Evolutionary conservation across 2,329 filamentous ascomycete genomes (phyloP).

Genomic region (Basipetospora chlamydospora): DNA sequence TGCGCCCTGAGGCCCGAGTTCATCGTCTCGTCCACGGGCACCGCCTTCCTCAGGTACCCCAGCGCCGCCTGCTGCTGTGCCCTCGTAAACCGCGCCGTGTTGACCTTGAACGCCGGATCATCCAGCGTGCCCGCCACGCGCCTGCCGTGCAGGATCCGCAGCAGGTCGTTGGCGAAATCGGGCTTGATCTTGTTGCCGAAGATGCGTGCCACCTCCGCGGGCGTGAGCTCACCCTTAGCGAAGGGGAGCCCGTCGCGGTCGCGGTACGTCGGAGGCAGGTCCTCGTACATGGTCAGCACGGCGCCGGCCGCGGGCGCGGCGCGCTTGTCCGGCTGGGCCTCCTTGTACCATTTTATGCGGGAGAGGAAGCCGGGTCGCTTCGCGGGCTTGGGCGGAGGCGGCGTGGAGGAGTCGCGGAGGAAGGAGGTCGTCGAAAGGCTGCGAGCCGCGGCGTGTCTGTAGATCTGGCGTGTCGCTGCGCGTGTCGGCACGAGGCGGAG

Average conservation of each 20-base stretch:
- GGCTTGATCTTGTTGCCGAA: slow-evolving; percentile 34
- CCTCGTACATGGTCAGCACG: slow-evolving; percentile 37
- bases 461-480: slow-evolving; percentile 1
- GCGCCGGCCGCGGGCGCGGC: slow-evolving; percentile 11
- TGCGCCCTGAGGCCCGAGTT: slow-evolving; percentile 48
- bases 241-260: slow-evolving; percentile 42
- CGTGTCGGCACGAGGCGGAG: neutral
- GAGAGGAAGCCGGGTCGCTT: slow-evolving; percentile 1
- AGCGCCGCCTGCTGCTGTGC: slow-evolving; percentile 32
- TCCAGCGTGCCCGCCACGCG: slow-evolving; percentile 49
- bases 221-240: slow-evolving; percentile 30
- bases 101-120: slow-evolving; percentile 35
- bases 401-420: neutral
- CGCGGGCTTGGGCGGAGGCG: slow-evolving; percentile 4
- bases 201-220: slow-evolving; percentile 28
- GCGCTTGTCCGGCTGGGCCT: neutral
- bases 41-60: slow-evolving; percentile 36
- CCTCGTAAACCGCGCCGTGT: slow-evolving; percentile 29
- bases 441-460: slow-evolving; percentile 3
- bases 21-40: slow-evolving; percentile 43
- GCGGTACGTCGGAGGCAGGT: slow-evolving; percentile 41
- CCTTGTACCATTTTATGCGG: slow-evolving; percentile 7
- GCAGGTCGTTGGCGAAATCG: slow-evolving; percentile 33
- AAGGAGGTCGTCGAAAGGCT: slow-evolving; percentile 5
- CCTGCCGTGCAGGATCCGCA: slow-evolving; percentile 46